Base-by-base conservation (phyloP, 2,329 filamentous ascomycete species). In the Curvularia hawaiiensis region DNA sequence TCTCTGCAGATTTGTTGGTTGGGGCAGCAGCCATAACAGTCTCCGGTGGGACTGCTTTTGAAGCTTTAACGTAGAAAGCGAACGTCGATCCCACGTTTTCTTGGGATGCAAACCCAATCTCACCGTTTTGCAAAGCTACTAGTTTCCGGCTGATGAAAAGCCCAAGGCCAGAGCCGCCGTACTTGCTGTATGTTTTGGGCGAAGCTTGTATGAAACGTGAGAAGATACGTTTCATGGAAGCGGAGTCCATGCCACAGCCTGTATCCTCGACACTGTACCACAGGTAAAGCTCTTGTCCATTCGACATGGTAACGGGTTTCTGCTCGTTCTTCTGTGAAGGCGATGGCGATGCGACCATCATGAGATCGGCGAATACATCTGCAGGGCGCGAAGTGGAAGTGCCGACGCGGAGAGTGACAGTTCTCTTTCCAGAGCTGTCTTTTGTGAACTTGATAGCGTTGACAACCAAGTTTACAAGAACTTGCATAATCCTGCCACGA, bases 371-470 rank as follows among this genome's bases (percentile, higher is more conserved):
- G 2, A 54, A 54, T 14, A 54, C 22, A 38, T 35, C 46, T 16
- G 33, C 16, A 2, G 52, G 52, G 18, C 45, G 52, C 30, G 30
- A 50, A 9, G 38, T 2, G 7, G 52, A 49, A 30, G 47, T 46
- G 39, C 52, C 52, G 1, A 54, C 41, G 2, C 35, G 39, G 2
- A 73, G 50, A 4, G 43, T 64, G 33, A 71, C 65, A 3, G 39
- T 31, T 28, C 55, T 62, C 7, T 45, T 56, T 20, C 55, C 51
- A 20, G 52, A 0, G 52, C 52, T 44, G 60, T 65, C 35, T 57
- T 62, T 16, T 3, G 70, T 71, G 24, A 73, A 72, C 22, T 73
- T 73, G 39, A 73, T 67, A 3, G 70, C 68, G 43, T 73, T 73
- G 4, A 65, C 68, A n/a, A 73, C 46, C 22, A 73, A 59, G 43